Base-by-base conservation (phyloP, 2,329 filamentous ascomycete genomes). In the Penicillium sclerotigenum region DNA sequence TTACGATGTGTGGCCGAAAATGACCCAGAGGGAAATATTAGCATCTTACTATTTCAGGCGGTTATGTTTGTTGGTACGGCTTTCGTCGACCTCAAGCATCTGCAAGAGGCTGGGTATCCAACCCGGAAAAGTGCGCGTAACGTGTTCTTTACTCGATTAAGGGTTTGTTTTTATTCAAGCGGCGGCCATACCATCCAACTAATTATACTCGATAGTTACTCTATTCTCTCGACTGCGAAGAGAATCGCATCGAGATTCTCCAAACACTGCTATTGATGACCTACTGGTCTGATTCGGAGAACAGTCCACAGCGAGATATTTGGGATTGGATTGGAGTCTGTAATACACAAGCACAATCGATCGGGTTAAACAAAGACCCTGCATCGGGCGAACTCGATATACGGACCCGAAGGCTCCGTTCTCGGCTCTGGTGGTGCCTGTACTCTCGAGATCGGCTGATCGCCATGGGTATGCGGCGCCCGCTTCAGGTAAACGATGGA, bases 281-380 rank as follows among this genome's bases (percentile, higher is more conserved):
- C 6, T 96, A 94, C 71, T 96, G 91, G 87, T 95, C 95, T 70
- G 91, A 96, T 75, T 92, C 90, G 9, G 90, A 91, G 3, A 90
- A 95, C 71, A 90, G 94, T 41, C 67, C 69, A 68, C 89, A 94
- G 70, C 94, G 95, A 73, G 91, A 96, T 71, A 95, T 90, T 45
- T 94, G 91, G 88, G 90, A 95, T 68, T 95, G 90, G 91, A 94
- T 95, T 85, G 91, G 91, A 16, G 88, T 95, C 22, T 91, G 90
- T 38, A 92, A 93, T 54, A 94, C 90, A 5, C 80, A 94, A 46
- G 90, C 90, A 47, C 89, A 94, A 71, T 94, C 90, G 4, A 94
- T 95, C 61, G 90, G 91, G 4, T 80, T 96, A 10, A 90, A 96
- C 71, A 87, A 89, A 60, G 89, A 94, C 64, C 89, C 65, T 7